These are phyloP conservation scores for Mallotus nudiflorus DNA, from an alignment of 345 rosid genomes.

Conservation along the genomic window DNA sequence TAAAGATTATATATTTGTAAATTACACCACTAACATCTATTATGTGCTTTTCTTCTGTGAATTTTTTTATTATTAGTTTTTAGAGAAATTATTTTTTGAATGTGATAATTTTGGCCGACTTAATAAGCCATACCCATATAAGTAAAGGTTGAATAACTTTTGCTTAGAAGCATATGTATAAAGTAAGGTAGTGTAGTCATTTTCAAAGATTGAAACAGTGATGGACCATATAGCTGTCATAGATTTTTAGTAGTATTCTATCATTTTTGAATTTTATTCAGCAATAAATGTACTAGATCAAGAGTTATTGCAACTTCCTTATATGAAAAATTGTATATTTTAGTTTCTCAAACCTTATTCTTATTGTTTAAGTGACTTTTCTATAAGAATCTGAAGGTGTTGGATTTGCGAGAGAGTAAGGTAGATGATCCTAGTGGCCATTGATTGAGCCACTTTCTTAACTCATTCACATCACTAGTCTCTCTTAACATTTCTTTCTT, in stretches of 20 bases:
- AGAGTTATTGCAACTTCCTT: background rate
- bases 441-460: conserved; percentile 88
- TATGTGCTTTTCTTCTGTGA: background rate
- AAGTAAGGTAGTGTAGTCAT: conserved; percentile 21
- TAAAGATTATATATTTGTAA: conserved; percentile 8
- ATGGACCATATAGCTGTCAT: conserved; percentile 5
- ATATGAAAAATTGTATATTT: conserved; percentile 6
- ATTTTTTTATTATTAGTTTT: background rate
- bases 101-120: conserved; percentile 11
- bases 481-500: conserved; percentile 89
- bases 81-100: background rate
- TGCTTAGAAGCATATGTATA: conserved; percentile 13
- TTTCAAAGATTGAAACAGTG: conserved; percentile 19
- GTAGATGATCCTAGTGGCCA: conserved; percentile 89
- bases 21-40: background rate
- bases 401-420: conserved; percentile 81
- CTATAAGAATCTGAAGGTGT: conserved; percentile 70
- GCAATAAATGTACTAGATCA: background rate
- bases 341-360: conserved; percentile 1
- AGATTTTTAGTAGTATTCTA: background rate
- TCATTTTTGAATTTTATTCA: background rate
- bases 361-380: background rate
- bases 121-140: conserved; percentile 10
- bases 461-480: conserved; percentile 62
- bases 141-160: conserved; percentile 3